These are phyloP conservation scores for Globisporangium nagaii DNA, from an alignment of 352 stramenopile genomes.

Conservation along the genomic window DNA sequence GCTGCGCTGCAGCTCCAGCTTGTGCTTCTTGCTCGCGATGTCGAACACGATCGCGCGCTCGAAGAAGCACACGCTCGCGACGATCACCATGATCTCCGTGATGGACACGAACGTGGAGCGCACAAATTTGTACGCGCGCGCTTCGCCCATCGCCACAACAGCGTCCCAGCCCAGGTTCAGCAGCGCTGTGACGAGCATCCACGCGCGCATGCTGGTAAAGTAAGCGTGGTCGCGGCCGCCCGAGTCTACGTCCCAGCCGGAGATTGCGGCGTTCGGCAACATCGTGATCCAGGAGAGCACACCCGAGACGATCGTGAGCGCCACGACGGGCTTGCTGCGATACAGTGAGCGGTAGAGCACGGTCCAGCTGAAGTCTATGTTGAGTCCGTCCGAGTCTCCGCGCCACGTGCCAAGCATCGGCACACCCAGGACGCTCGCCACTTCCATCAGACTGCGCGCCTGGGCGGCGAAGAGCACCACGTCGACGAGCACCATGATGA, in stretches of 20 bases:
- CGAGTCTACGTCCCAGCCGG: constrained; percentile 24
- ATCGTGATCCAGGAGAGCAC: constrained; percentile 46
- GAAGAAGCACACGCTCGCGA: constrained; percentile 17
- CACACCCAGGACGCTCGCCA: constrained; percentile 23
- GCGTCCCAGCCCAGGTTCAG: constrained; percentile 32
- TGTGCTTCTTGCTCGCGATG: constrained; percentile 25
- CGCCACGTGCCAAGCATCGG: constrained; percentile 2
- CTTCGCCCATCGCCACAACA: constrained; percentile 24
- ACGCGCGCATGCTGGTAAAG: constrained; percentile 32
- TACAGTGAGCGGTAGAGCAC: constrained; percentile 52
- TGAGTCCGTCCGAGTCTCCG: neutral
- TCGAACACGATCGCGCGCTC: constrained; percentile 22
- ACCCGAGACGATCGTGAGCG: constrained; percentile 35
- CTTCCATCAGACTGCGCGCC: constrained; percentile 27
- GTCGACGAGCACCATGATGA: constrained; percentile 34
- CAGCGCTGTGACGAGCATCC: constrained; percentile 40
- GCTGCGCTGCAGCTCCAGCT: constrained; percentile 28
- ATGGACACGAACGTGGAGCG: constrained; percentile 35
- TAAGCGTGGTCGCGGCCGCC: constrained; percentile 18
- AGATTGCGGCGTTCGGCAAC: constrained; percentile 44
- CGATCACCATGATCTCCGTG: constrained; percentile 29
- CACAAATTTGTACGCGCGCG: constrained; percentile 30
- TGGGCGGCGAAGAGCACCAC: constrained; percentile 25
- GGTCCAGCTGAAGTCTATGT: constrained; percentile 29
- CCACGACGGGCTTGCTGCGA: constrained; percentile 27